Percentiles rank a stretch among this genome's conserved stretches.
phyloP scores from a whole-genome alignment of 2,329 filamentous ascomycete species.

The Venturia oleaginea region DNA sequence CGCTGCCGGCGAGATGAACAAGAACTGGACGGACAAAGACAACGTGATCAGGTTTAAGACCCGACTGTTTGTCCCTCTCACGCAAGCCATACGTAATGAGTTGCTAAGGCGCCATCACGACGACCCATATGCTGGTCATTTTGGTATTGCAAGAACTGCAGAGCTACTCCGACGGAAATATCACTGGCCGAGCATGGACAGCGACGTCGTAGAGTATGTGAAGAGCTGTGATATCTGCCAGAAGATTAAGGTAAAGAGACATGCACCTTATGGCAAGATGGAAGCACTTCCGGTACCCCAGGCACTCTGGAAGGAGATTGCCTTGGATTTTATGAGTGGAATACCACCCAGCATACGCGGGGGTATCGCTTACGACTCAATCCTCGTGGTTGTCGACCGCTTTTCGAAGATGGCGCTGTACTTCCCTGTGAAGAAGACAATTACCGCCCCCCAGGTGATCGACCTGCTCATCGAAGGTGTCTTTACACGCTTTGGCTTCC shows the following conservation, averaged over 20 bases:
- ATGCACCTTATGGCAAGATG: conserved; percentile 12
- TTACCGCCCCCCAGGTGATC: conserved; percentile 15
- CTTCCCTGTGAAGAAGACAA: conserved; percentile 14
- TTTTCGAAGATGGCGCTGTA: conserved; percentile 20
- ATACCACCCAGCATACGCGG: conserved; percentile 11
- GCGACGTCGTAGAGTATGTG: conserved; percentile 18
- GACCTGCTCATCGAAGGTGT: conserved; percentile 1
- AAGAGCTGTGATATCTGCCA: conserved; percentile 15
- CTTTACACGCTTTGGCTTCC: conserved; percentile 9
- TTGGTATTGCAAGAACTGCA: not conserved
- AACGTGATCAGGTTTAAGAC: not conserved
- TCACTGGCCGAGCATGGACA: conserved; percentile 18
- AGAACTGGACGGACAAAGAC: not conserved
- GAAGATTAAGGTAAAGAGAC: conserved; percentile 9
- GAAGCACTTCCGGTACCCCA: conserved; percentile 11
- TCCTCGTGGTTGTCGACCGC: conserved; percentile 20
- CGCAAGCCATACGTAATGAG: not conserved
- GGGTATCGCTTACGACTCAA: conserved; percentile 14
- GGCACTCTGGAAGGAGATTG: conserved; percentile 14
- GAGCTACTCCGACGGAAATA: conserved; percentile 1
- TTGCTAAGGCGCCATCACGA: conserved; percentile 7
- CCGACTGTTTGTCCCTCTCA: not conserved
- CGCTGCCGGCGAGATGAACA: not conserved
- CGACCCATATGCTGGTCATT: conserved; percentile 8
- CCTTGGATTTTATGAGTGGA: conserved; percentile 17